Evolutionary conservation across 441 rosid genomes (phyloP), one percentile per base, ranked within the genome.

Genomic region (Codiaeum variegatum): DNA sequence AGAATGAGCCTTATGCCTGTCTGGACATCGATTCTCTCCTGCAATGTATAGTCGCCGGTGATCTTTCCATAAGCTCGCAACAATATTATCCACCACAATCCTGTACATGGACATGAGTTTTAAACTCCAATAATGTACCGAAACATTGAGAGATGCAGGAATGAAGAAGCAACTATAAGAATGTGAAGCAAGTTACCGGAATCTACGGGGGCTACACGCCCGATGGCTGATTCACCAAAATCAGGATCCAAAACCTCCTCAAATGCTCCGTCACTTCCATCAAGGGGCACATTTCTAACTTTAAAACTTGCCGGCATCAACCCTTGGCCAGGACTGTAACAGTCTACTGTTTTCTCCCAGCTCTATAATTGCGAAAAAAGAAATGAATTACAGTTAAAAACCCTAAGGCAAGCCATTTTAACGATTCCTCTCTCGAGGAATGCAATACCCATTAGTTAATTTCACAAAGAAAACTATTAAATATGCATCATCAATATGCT

Each of bases 271-370:
- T 83, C 83, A 62, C 68, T 79, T 73, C 90, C 92, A 51, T 88
- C 94, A 42, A 84, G 82, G 64, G 93, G 92, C 69, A 76, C 86
- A 46, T 83, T 78, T 83, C 81, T 84, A 79, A 94, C 98, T 87
- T 92, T 94, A 69, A 94, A 94, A 85, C 98, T 94, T 67, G 97
- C 97, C 18, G 98, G 99, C 98, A 92, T 92, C 83, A 94, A 63
- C 71, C 97, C 98, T 74, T 88, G 97, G 63, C 97, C 97, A 28
- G 98, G 97, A 83, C 97, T 94, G 78, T 92, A 83, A 80, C 97
- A 91, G 86, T 93, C 97, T 71, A 93, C 97, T 52, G 98, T 94
- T 80, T 94, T 94, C 93, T 94, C 97, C 99, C 99, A 94, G 81
- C 99, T 94, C 99, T 94, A 73, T 19, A n/a, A n/a, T n/a, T 2